These are phyloP conservation scores for Ciborinia camelliae DNA, from an alignment of 2,329 filamentous ascomycete genomes.

Conservation along the genomic window DNA sequence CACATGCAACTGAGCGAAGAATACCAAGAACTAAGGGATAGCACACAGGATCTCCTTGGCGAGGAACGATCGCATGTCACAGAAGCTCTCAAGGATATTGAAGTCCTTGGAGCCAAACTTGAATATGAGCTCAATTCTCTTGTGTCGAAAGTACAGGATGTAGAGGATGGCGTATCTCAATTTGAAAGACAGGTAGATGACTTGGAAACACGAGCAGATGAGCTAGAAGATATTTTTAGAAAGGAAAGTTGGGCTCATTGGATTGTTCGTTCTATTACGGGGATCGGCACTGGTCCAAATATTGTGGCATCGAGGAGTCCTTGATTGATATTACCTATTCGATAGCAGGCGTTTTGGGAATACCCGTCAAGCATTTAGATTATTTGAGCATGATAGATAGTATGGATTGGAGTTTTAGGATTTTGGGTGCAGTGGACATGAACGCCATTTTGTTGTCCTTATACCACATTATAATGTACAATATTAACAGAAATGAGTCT, in stretches of 20 bases:
- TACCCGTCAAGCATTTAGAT: conserved; percentile 21
- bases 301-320: conserved; percentile 25
- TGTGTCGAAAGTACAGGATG: conserved; percentile 77
- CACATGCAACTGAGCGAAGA: conserved; percentile 69
- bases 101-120: conserved; percentile 76
- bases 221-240: conserved; percentile 48
- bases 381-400: conserved; percentile 21
- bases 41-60: conserved; percentile 64
- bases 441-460: conserved; percentile 22
- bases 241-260: conserved; percentile 38
- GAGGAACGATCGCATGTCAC: conserved; percentile 66
- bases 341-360: conserved; percentile 19
- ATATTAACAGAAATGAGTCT: conserved; percentile 5
- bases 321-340: background rate
- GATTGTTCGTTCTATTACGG: conserved; percentile 36
- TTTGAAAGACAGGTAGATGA: conserved; percentile 77
- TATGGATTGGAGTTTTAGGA: conserved; percentile 21
- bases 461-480: conserved; percentile 30
- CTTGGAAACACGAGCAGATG: conserved; percentile 61
- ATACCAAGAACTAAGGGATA: conserved; percentile 64
- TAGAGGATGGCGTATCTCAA: conserved; percentile 75
- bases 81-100: conserved; percentile 73
- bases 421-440: conserved; percentile 23
- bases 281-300: conserved; percentile 36
- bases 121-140: conserved; percentile 88